These are phyloP conservation scores for Russula virescens DNA, from an alignment of 768 basidiomycete genomes.

Conservation along the genomic window DNA sequence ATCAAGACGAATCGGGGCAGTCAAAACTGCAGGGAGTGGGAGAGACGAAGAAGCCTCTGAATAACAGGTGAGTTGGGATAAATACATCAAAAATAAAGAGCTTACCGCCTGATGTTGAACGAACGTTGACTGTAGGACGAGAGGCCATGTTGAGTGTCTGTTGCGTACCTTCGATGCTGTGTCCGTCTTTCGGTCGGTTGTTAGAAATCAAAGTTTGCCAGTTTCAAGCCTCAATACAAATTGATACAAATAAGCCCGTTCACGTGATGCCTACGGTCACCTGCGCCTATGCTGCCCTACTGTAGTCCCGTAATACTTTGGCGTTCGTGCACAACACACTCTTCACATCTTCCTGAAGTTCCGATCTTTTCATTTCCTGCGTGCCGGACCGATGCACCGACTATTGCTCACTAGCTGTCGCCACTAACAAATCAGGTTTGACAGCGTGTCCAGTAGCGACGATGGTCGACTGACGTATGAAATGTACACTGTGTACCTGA, in stretches of 20 bases:
- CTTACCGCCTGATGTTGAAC: constrained; percentile 68
- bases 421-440: too few species aligned
- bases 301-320: too few species aligned
- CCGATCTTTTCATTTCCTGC: too few species aligned
- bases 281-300: too few species aligned
- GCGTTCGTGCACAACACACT: too few species aligned
- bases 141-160: constrained; percentile 62
- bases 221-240: constrained; percentile 13
- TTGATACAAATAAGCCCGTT: background rate
- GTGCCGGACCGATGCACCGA: too few species aligned
- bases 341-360: too few species aligned
- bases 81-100: background rate
- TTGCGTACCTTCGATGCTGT: constrained; percentile 5
- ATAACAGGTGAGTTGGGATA: constrained; percentile 4
- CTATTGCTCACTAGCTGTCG: too few species aligned
- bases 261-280: background rate
- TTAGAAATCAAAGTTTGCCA: constrained; percentile 21
- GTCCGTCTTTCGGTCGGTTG: background rate
- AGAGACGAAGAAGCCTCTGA: constrained; percentile 82
- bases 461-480: too few species aligned
- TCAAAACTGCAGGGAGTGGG: constrained; percentile 92
- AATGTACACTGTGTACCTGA: too few species aligned
- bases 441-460: too few species aligned
- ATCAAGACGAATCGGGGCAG: constrained; percentile 97
- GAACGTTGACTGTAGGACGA: constrained; percentile 86